Evolutionary conservation across 2,329 filamentous ascomycete genomes (phyloP).

Genomic region (Penicillium sp.): DNA sequence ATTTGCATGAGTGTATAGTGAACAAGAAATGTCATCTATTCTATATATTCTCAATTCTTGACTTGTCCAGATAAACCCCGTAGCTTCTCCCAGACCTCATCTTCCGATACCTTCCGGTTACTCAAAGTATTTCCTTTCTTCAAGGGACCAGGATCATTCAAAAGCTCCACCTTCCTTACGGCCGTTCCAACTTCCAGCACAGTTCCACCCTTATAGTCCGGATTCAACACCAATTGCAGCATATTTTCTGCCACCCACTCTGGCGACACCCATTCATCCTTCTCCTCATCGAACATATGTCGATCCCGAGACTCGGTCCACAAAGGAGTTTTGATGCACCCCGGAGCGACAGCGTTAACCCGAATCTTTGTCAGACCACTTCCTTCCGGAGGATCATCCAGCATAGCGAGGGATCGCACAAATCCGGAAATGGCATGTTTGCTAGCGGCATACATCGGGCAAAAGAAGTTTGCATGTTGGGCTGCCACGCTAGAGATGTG

Average conservation of each 20-base stretch:
- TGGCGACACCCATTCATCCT: neutral
- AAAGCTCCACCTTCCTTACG: neutral
- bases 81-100: neutral
- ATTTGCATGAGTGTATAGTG: conserved; percentile 1
- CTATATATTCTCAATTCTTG: neutral
- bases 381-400: neutral
- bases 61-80: neutral
- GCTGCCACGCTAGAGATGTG: neutral
- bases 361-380: neutral
- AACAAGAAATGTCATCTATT: neutral
- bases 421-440: neutral
- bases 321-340: neutral
- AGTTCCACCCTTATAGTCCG: neutral
- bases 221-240: neutral
- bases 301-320: neutral
- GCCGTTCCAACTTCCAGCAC: neutral
- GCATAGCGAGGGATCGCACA: neutral
- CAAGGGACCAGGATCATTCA: neutral
- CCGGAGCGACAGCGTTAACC: neutral
- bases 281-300: neutral
- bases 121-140: neutral
- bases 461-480: neutral
- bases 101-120: neutral
- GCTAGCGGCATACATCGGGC: neutral
- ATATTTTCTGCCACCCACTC: neutral